Evolutionary conservation across 2,329 filamentous ascomycete genomes (phyloP).

Genomic region (Apiospora marii): DNA sequence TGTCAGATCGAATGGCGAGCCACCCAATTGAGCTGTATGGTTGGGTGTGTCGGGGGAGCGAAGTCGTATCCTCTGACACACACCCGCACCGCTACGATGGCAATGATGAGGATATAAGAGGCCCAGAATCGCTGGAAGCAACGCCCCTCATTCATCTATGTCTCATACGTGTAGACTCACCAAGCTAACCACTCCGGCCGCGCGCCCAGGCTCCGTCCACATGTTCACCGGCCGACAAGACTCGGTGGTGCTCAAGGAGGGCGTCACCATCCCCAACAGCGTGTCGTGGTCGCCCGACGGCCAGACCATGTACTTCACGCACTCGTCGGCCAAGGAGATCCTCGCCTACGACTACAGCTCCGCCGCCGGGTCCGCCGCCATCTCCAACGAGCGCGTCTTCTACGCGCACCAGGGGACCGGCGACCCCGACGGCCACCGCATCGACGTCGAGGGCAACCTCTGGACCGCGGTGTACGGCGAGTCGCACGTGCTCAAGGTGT

Average conservation of each 20-base stretch:
- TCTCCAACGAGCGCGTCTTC: conserved; percentile 75
- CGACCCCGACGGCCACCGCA: conserved; percentile 83
- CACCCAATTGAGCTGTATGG: background rate
- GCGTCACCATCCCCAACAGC: conserved; percentile 81
- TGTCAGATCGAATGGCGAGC: background rate
- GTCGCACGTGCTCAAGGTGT: conserved; percentile 77
- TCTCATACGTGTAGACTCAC: conserved; percentile 14
- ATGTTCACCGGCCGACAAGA: conserved; percentile 70
- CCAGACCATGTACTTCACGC: conserved; percentile 82
- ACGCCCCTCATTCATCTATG: background rate
- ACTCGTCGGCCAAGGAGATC: conserved; percentile 76
- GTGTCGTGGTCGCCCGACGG: conserved; percentile 80
- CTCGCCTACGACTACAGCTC: conserved; percentile 78
- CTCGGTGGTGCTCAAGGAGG: conserved; percentile 65
- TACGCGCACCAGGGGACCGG: conserved; percentile 73
- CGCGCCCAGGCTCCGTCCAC: conserved; percentile 70
- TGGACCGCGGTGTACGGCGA: conserved; percentile 91
- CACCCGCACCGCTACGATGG: too few relatives aligned
- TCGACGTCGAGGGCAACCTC: conserved; percentile 84
- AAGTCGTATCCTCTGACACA: too few relatives aligned
- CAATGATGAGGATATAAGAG: background rate
- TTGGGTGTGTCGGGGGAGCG: too few relatives aligned
- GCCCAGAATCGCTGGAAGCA: background rate
- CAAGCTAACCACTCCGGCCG: conserved; percentile 39
- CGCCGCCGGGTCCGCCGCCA: conserved; percentile 50